Percentiles rank a stretch among this genome's conserved stretches.
Evolutionary conservation across 2,329 filamentous ascomycete species (phyloP).

Genomic region (Fusarium sp.): DNA sequence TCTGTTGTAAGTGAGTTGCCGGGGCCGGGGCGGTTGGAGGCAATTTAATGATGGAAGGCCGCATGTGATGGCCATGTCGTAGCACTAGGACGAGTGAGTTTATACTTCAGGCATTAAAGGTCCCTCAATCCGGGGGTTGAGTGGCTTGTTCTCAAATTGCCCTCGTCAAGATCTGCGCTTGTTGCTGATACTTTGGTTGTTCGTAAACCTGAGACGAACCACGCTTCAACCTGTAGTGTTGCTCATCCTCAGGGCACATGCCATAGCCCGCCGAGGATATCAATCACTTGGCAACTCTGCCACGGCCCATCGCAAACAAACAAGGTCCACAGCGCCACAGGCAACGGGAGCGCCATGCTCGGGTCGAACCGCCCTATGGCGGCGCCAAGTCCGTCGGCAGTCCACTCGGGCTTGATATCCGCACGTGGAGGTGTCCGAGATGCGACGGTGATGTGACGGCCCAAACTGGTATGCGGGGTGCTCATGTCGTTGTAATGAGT

Average conservation of each 20-base stretch:
- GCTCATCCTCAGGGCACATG: background rate
- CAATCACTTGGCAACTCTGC: constrained; percentile 17
- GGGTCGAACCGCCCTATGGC: constrained; percentile 43
- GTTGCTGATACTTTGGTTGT: background rate
- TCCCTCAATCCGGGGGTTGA: background rate
- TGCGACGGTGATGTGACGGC: constrained; percentile 15
- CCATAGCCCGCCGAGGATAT: constrained; percentile 18
- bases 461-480: constrained; percentile 41
- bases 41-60: constrained; percentile 29
- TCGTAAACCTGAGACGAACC: background rate
- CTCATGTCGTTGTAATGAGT: constrained; percentile 9
- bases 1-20: constrained; percentile 13
- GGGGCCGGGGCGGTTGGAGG: constrained; percentile 6
- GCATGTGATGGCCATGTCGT: constrained; percentile 30
- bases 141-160: background rate
- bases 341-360: constrained; percentile 28
- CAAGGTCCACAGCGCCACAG: constrained; percentile 18
- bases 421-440: constrained; percentile 22
- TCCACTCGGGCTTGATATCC: constrained; percentile 29
- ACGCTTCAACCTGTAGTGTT: background rate
- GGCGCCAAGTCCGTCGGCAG: constrained; percentile 32
- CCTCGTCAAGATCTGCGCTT: background rate
- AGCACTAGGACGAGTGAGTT: background rate
- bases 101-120: background rate
- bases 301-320: constrained; percentile 22